These are phyloP conservation scores for Vicia villosa DNA, from an alignment of 306 rosid genomes.

Conservation along the genomic window DNA sequence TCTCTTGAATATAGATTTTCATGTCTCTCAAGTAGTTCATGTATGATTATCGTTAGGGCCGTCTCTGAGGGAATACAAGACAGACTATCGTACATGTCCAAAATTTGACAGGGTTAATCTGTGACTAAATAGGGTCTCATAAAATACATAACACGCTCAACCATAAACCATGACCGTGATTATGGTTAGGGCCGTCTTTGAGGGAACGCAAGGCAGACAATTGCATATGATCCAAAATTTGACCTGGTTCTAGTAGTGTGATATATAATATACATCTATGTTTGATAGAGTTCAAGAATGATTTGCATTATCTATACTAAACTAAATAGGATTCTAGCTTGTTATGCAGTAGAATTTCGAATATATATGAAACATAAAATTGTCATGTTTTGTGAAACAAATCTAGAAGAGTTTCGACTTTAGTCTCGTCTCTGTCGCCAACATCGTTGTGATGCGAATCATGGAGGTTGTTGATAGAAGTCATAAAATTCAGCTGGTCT, in stretches of 20 bases:
- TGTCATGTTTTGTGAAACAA: conserved; percentile 68
- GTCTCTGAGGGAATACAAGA: too few relatives aligned
- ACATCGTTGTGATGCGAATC: conserved; percentile 26
- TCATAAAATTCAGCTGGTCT: conserved; percentile 48
- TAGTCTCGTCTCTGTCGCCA: conserved; percentile 40
- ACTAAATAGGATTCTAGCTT: neutral
- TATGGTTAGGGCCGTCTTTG: too few relatives aligned
- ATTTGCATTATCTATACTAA: conserved; percentile 21
- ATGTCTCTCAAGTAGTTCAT: neutral
- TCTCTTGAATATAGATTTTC: neutral
- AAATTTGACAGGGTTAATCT: too few relatives aligned
- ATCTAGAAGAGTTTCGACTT: conserved; percentile 60
- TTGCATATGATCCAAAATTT: too few relatives aligned
- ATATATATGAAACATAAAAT: conserved; percentile 1
- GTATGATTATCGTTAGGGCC: too few relatives aligned
- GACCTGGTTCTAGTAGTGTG: too few relatives aligned
- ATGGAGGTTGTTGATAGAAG: conserved; percentile 24
- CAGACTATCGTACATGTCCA: too few relatives aligned
- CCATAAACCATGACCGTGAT: too few relatives aligned
- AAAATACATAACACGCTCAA: too few relatives aligned
- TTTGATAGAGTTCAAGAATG: conserved; percentile 12
- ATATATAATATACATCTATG: conserved; percentile 7
- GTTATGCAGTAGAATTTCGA: conserved; percentile 10
- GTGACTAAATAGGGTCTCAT: too few relatives aligned
- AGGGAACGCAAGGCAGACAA: too few relatives aligned